Base-by-base conservation (phyloP, 768 basidiomycete species). In the Mycena galericulata region DNA sequence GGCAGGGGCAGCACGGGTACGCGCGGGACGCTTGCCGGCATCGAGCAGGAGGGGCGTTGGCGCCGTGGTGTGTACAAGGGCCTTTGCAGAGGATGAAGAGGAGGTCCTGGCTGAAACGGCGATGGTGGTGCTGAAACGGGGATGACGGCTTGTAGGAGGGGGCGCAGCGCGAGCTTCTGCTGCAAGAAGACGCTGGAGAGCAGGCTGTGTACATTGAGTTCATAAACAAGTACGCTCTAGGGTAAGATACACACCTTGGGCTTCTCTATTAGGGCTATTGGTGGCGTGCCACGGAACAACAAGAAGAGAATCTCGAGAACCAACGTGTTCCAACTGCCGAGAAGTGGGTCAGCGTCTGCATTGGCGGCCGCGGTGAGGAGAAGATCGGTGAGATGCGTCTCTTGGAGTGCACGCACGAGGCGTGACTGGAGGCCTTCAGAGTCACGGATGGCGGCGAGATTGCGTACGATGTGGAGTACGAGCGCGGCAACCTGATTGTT, bases 61-160 rank as follows among this genome's bases (percentile, higher is more conserved):
- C 46, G 78, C 70, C 14, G 79, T 67, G 20, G 77, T 73, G 18
- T 73, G 61, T 29, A 68, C 27, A 26, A 69, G 70, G n/a, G 62
- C 63, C 9, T 72, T 68, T 50, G 74, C 76, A 29, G 73, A 62
- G 29, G 74, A 38, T 6, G 34, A 83, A 77, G 87, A 89, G 69
- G 85, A 87, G 17, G 89, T 78, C 65, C 90, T 92, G 46, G 93
- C 83, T 69, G 85, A 88, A 59, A 99, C 91, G 24, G 92, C 82
- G 70, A 99, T 91, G 11, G 97, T 99, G 3, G 98, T 99, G 1
- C 98, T 98, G 79, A 99, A 99, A 53, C 97, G 90, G 27, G 96
- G 95, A 80, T 99, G 98, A 34, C 98, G 88, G 24, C 95, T 93
- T 57, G 90, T 81, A 20, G 84, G 80, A 40, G 81, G 81, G 53